Conservation (phyloP, 2,329 filamentous ascomycete species). For the Alternaria dauci region DNA sequence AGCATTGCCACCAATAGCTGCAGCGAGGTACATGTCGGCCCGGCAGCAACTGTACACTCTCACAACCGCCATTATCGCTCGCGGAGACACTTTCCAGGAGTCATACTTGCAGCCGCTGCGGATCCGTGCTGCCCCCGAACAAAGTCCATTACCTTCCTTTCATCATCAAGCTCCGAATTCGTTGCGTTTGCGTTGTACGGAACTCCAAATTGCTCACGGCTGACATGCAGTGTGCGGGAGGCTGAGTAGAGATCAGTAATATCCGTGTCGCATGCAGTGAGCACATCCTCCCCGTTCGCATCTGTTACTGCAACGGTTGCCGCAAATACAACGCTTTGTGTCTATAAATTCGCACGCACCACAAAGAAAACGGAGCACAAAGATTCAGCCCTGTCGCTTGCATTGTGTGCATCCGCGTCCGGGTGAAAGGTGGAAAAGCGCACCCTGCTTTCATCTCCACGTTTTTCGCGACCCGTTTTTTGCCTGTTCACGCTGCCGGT, state of each 20-base stretch:
- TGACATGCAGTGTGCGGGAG: slow-evolving; percentile 27
- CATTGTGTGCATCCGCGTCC: slow-evolving; percentile 15
- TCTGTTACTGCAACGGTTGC: slow-evolving; percentile 6
- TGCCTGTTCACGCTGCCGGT: slow-evolving; percentile 19
- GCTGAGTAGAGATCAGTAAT: slow-evolving; percentile 42
- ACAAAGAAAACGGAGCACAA: slow-evolving; percentile 12
- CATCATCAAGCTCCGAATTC: slow-evolving; percentile 5
- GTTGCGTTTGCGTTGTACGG: slow-evolving; percentile 6
- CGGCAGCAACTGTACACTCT: slow-evolving; percentile 3
- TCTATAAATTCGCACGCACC: neutral
- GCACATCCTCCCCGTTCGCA: slow-evolving; percentile 35
- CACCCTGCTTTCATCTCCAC: slow-evolving; percentile 10
- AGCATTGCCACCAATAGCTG: slow-evolving; percentile 4
- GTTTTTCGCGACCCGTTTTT: slow-evolving; percentile 17
- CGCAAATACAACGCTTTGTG: slow-evolving; percentile 2
- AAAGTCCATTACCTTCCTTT: slow-evolving; percentile 12
- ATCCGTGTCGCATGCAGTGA: slow-evolving; percentile 40
- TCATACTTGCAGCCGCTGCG: slow-evolving; percentile 14
- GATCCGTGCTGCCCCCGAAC: slow-evolving; percentile 6
- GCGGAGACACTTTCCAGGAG: neutral
- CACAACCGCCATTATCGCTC: slow-evolving; percentile 8
- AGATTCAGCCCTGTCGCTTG: slow-evolving; percentile 10
- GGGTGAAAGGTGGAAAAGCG: neutral
- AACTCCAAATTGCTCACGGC: slow-evolving; percentile 23
- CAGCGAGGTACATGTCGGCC: slow-evolving; percentile 12